Percentiles rank a stretch among this genome's conserved stretches.
Evolutionary conservation across 306 rosid genomes (phyloP).

Genomic region (Mimosa bimucronata): DNA sequence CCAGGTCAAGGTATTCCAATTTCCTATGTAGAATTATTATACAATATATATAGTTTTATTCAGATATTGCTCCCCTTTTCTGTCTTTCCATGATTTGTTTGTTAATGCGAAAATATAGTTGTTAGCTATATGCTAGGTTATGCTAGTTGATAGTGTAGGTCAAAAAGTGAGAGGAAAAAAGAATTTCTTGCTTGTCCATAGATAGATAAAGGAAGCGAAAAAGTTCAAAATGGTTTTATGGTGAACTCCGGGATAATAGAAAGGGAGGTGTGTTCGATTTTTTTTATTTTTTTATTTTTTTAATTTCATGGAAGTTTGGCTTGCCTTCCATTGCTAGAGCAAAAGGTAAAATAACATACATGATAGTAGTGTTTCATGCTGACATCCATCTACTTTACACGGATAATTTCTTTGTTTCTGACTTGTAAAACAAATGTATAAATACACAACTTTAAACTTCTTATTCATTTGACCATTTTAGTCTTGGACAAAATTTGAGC

Average conservation of each 20-base stretch:
- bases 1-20: conserved; percentile 61
- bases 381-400: not conserved
- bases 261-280: conserved; percentile 4
- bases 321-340: conserved; percentile 9
- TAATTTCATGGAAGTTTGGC: conserved; percentile 3
- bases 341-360: conserved; percentile 6
- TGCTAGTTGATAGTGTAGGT: conserved; percentile 8
- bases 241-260: conserved; percentile 9
- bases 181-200: conserved; percentile 17
- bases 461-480: not conserved
- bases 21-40: not conserved
- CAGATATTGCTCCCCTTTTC: conserved; percentile 22
- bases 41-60: not conserved
- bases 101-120: conserved; percentile 8
- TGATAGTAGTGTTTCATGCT: not conserved
- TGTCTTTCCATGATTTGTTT: conserved; percentile 14
- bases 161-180: conserved; percentile 33
- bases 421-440: not conserved
- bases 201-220: not conserved
- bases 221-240: conserved; percentile 16
- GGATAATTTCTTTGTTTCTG: conserved; percentile 9
- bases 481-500: conserved; percentile 11
- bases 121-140: conserved; percentile 15
- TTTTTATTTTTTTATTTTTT: too few species aligned
- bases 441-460: not conserved